Percentiles rank a stretch among this genome's conserved stretches.
Conservation (phyloP, 2,329 filamentous ascomycete species). For the Xylariaceae sp. region DNA sequence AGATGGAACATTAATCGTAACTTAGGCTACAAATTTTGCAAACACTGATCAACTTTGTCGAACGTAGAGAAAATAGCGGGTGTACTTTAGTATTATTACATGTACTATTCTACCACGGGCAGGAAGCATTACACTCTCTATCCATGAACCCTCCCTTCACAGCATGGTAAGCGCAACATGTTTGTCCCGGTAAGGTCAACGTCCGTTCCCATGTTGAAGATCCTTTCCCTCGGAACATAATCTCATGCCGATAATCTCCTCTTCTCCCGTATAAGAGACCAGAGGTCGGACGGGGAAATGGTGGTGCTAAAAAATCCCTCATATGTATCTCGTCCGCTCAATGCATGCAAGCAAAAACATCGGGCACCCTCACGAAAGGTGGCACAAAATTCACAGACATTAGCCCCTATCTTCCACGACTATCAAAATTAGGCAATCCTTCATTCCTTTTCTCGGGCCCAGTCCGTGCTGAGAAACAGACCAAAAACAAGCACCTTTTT, state of each 20-base stretch:
- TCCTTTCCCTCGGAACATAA: neutral
- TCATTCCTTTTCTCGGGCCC: neutral
- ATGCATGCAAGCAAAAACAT: neutral
- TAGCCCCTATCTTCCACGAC: neutral
- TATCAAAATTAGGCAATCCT: conserved; percentile 2
- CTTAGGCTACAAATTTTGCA: too few relatives aligned
- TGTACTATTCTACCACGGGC: conserved; percentile 20
- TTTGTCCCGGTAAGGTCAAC: conserved; percentile 2
- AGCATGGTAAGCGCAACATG: conserved; percentile 16
- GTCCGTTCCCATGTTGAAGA: neutral
- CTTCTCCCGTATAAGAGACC: neutral
- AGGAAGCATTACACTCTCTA: conserved; percentile 17
- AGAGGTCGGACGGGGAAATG: neutral
- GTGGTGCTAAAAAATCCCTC: neutral
- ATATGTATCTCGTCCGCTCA: conserved; percentile 1
- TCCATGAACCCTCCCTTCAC: conserved; percentile 13
- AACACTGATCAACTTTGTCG: too few relatives aligned
- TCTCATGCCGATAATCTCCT: neutral
- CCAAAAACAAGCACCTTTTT: neutral
- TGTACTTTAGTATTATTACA: conserved; percentile 27
- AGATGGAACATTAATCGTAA: too few relatives aligned
- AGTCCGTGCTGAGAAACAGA: conserved; percentile 3
- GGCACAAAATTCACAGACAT: neutral
- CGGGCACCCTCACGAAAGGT: neutral
- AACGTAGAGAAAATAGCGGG: neutral